Evolutionary conservation across 371 early-diverging fungal genomes (phyloP).

Genomic region (Lichtheimia corymbifera): DNA sequence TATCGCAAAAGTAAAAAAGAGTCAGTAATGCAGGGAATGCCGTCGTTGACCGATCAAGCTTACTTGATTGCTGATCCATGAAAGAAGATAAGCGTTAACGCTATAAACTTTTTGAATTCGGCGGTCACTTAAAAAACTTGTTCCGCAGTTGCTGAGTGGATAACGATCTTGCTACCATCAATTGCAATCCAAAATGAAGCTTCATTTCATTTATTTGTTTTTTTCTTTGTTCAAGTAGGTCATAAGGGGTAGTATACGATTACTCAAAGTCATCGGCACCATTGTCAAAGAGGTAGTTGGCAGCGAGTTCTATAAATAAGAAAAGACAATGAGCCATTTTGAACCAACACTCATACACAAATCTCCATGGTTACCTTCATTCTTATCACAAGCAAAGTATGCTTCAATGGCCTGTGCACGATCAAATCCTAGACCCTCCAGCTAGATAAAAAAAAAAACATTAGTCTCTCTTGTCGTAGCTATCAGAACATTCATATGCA

Average conservation of each 20-base stretch:
- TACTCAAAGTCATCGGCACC: conserved; percentile 45
- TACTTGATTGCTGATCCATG: conserved; percentile 19
- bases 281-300: conserved; percentile 93
- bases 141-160: too few relatives aligned
- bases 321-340: neutral
- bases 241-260: neutral
- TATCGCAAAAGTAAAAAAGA: neutral
- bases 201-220: neutral
- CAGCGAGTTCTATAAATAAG: conserved; percentile 75
- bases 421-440: conserved; percentile 90
- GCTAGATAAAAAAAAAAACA: conserved; percentile 34
- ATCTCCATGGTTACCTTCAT: conserved; percentile 64
- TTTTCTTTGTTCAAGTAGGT: neutral
- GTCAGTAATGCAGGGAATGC: neutral
- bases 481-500: conserved; percentile 1
- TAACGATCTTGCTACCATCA: too few relatives aligned
- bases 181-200: too few relatives aligned
- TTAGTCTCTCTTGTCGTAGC: neutral
- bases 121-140: too few relatives aligned
- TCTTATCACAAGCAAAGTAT: conserved; percentile 95
- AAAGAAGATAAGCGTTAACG: conserved; percentile 4
- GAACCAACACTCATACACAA: neutral
- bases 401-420: conserved; percentile 85
- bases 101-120: too few relatives aligned
- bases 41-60: neutral